Base-by-base conservation (phyloP, 176 grass and related monocot genomes). In the Aegilops longissima region DNA sequence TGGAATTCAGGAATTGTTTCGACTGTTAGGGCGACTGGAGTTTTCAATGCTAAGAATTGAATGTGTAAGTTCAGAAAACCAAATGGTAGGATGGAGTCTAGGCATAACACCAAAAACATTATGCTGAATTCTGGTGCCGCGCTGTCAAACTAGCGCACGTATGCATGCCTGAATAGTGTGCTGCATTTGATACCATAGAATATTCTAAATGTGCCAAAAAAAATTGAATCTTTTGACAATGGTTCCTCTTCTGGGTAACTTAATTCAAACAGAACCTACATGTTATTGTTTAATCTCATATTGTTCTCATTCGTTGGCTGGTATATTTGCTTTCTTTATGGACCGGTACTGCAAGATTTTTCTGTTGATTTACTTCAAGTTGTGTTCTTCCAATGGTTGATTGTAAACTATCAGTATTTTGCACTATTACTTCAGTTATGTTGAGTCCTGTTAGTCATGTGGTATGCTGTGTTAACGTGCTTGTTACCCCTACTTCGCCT, bases 61-160 rank as follows among this genome's bases (percentile, higher is more conserved):
- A 49, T n/a, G n/a, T 80, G 13, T 81, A 76, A 76, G 31, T 81
- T 61, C 40, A 61, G 51, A 69, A 76, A 85, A 58, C 14, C 9
- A 47, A 58, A 30, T 82, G 45, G 27, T 34, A 36, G n/a, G 65
- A 70, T 38, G 6, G 21, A 62, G 52, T 8, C 40, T 72, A 66
- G 56, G 42, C 20, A 77, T 81, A 77, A 82, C 14, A 62, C 62
- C 29, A 27, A 80, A 67, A 87, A 49, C 27, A 67, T 80, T 87
- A 29, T 77, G 71, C 76, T 77, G 10, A 58, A 69, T 69, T 14
- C 59, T 7, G 16, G n/a, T 27, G 23, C 35, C 85, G 27, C 35
- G 61, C 27, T 66, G 6, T 20, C 35, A 66, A 66, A 51, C 30
- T 67, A 58, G 66, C 44, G 58, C 45, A 83, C 73, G 20, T 54